Evolutionary conservation across 441 rosid genomes (phyloP).

Genomic region (Gossypium trilobum): DNA sequence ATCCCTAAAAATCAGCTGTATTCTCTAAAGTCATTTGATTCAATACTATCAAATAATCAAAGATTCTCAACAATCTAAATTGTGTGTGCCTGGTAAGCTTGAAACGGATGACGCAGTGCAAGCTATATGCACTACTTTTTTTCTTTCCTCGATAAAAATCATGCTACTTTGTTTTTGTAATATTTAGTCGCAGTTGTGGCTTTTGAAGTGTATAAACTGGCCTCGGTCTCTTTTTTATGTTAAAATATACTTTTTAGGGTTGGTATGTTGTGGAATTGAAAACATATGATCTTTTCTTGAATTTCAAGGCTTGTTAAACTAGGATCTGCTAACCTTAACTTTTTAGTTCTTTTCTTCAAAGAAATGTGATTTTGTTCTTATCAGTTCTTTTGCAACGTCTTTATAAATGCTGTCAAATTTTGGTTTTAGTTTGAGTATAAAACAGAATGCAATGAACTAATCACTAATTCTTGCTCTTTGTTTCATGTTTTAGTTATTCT

Average conservation of each 20-base stretch:
- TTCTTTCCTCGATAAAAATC: too few relatives aligned
- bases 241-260: neutral
- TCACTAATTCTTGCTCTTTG: neutral
- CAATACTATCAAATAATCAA: too few relatives aligned
- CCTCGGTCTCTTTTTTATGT: neutral
- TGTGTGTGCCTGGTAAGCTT: too few relatives aligned
- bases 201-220: neutral
- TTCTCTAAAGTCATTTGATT: too few relatives aligned
- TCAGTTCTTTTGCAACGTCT: neutral
- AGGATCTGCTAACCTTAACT: neutral
- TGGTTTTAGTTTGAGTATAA: too few relatives aligned
- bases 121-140: too few relatives aligned
- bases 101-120: too few relatives aligned
- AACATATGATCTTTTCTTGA: neutral
- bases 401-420: neutral
- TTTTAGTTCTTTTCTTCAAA: neutral
- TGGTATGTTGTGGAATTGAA: neutral
- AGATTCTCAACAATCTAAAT: too few relatives aligned
- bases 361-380: too few relatives aligned
- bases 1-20: too few relatives aligned
- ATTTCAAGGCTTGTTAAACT: neutral
- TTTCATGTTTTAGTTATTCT: neutral
- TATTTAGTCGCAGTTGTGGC: neutral
- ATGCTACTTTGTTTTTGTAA: neutral
- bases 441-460: neutral